These are phyloP conservation scores for Daldinia concentrica DNA, from an alignment of 495 filamentous ascomycete species.

Conservation along the genomic window DNA sequence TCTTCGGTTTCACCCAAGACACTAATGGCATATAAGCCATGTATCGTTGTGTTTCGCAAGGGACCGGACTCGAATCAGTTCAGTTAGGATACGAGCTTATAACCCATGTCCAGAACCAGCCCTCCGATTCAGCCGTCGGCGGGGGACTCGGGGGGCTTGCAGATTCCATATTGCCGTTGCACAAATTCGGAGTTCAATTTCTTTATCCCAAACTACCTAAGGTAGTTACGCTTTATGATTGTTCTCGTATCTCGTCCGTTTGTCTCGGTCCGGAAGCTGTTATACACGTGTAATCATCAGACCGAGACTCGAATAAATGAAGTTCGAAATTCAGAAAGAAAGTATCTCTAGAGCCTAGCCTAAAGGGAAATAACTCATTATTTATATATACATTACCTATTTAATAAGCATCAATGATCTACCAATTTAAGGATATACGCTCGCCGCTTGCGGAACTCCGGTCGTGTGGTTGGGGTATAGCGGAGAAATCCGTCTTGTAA, in stretches of 20 bases:
- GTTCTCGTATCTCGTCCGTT: neutral
- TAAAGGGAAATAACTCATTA: neutral
- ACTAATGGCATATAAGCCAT: neutral
- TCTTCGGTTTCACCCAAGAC: neutral
- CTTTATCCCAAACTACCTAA: neutral
- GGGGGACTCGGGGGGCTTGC: constrained; percentile 16
- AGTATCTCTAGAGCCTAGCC: neutral
- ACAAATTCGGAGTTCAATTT: neutral
- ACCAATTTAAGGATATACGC: constrained; percentile 3
- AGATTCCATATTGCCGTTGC: constrained; percentile 30
- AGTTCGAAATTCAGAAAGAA: neutral
- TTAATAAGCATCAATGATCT: constrained; percentile 1
- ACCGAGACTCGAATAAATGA: neutral
- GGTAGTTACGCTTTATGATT: neutral
- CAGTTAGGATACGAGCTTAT: constrained; percentile 35
- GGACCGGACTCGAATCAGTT: constrained; percentile 11
- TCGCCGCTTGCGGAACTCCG: constrained; percentile 27
- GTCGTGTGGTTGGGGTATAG: constrained; percentile 16
- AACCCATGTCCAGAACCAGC: constrained; percentile 42
- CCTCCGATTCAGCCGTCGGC: constrained; percentile 27
- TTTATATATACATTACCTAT: constrained; percentile 10
- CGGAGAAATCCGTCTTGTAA: constrained; percentile 1
- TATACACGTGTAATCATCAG: neutral
- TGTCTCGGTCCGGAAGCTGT: neutral
- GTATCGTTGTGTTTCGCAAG: neutral